Conservation (phyloP, 139 green algal species). For the Picochlorum sp. region DNA sequence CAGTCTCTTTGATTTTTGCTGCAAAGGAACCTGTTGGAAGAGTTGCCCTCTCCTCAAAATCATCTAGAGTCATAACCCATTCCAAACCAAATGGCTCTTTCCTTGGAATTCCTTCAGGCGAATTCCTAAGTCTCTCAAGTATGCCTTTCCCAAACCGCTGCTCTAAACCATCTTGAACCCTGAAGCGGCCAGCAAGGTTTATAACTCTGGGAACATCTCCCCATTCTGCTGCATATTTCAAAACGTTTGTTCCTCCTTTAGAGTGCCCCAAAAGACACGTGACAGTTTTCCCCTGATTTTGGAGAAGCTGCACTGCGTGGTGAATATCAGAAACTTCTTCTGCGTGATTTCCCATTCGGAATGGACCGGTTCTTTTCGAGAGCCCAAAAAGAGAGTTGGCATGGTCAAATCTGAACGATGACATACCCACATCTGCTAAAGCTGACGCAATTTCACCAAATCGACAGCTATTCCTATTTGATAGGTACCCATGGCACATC, state of each 20-base stretch:
- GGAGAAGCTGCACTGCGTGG: conserved; percentile 6
- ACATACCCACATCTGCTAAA: conserved; percentile 12
- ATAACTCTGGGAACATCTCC: conserved; percentile 15
- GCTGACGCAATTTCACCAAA: conserved; percentile 13
- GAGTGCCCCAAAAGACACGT: conserved; percentile 20
- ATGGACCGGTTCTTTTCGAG: conserved; percentile 16
- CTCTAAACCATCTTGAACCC: neutral
- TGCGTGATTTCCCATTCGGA: conserved; percentile 29
- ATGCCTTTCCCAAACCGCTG: conserved; percentile 30
- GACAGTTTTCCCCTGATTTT: conserved; percentile 10
- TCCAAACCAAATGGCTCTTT: conserved; percentile 13
- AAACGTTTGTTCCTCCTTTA: conserved; percentile 13
- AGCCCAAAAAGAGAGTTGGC: neutral
- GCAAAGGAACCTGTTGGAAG: neutral
- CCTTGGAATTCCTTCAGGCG: conserved; percentile 2
- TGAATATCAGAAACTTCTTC: conserved; percentile 16
- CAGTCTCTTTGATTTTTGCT: neutral
- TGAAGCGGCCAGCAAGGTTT: conserved; percentile 20
- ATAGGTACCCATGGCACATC: conserved; percentile 23
- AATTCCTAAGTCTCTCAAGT: conserved; percentile 4
- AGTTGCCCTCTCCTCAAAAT: neutral
- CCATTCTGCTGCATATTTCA: conserved; percentile 7
- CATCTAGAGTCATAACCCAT: conserved; percentile 17
- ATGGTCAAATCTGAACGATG: conserved; percentile 24
- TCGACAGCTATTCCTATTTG: conserved; percentile 18